Evolutionary conservation across 2,329 filamentous ascomycete genomes (phyloP), one percentile per base, ranked within the genome.

Genomic region (Penicillium sp.): DNA sequence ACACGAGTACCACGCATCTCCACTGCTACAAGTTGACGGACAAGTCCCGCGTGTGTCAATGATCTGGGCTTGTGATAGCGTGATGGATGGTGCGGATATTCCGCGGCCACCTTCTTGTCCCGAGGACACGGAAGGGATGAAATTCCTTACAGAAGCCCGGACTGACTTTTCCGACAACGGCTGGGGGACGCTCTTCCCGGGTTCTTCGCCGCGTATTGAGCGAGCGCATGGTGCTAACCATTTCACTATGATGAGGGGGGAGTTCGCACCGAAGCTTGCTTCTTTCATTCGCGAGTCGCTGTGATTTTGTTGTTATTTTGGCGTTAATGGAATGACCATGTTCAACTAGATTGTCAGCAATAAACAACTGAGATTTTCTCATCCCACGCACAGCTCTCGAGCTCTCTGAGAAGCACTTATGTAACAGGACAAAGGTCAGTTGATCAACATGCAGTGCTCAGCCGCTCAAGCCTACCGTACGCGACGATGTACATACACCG

Each of bases 81-180:
- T 41, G 8, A 41, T 41, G 39, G 39, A 41, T 41, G 39, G 39
- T 22, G 39, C 39, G 16, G 39, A 41, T 41, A 41, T 41, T 41
- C 39, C 39, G 16, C 39, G 39, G 10, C 39, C 39, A 14, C 39
- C 39, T 22, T 41, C 39, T 22, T 41, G 39, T 22, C 24, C 45
- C 1, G 54, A 60, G 5, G 59, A 61, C 36, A 51, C 56, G 10
- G 45, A 55, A 16, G 56, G 54, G 27, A 57, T 61, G 53, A 57
- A 55, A 24, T 54, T 56, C 40, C 45, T 58, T 11, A 50, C 45
- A 4, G 54, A 54, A n/a, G 32, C 46, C 4, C 34, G 56, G n/a
- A 58, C 44, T 18, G 54, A 58, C 41, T 58, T 58, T 18, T 40
- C 43, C 1, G 46, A 45, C 8, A 41, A 42, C 42, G 56, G 49